Percentiles rank a stretch among this genome's conserved stretches.
These are phyloP conservation scores for Trichoderma simmonsii DNA, from an alignment of 2,329 filamentous ascomycete species.

Conservation along the genomic window DNA sequence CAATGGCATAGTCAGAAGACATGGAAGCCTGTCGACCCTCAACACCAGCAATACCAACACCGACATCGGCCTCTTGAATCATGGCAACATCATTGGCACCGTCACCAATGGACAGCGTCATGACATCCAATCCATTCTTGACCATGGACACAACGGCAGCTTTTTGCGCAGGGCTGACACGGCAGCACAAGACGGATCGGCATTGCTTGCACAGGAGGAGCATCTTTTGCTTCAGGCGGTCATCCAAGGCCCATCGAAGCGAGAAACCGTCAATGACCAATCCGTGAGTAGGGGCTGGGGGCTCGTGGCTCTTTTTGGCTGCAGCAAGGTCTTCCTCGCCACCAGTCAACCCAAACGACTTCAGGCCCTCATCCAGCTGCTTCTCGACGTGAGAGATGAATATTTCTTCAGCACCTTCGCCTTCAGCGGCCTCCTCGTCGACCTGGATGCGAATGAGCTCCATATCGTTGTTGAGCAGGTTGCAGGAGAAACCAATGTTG, in stretches of 20 bases:
- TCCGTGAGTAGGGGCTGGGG: slow-evolving; percentile 83
- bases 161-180: slow-evolving; percentile 95
- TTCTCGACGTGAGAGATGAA: slow-evolving; percentile 60
- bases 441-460: slow-evolving; percentile 89
- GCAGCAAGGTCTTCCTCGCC: slow-evolving; percentile 78
- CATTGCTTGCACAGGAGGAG: slow-evolving; percentile 94
- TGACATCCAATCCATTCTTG: slow-evolving; percentile 89
- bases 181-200: slow-evolving; percentile 92
- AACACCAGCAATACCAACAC: slow-evolving; percentile 89
- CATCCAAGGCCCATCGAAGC: slow-evolving; percentile 80
- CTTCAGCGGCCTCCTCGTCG: slow-evolving; percentile 63
- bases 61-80: slow-evolving; percentile 97
- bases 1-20: slow-evolving; percentile 94
- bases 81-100: slow-evolving; percentile 96
- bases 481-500: slow-evolving; percentile 99
- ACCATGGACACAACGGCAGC: slow-evolving; percentile 96
- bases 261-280: slow-evolving; percentile 94
- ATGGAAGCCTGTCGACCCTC: slow-evolving; percentile 92
- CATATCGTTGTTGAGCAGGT: slow-evolving; percentile 96
- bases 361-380: slow-evolving; percentile 71
- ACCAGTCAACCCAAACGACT: slow-evolving; percentile 73
- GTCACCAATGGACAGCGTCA: slow-evolving; percentile 91
- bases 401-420: slow-evolving; percentile 42
- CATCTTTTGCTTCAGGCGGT: slow-evolving; percentile 85
- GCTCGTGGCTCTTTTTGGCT: slow-evolving; percentile 79